phyloP scores from a whole-genome alignment of 2,329 filamentous ascomycete genomes.

The Xylariomycetidae sp. region DNA sequence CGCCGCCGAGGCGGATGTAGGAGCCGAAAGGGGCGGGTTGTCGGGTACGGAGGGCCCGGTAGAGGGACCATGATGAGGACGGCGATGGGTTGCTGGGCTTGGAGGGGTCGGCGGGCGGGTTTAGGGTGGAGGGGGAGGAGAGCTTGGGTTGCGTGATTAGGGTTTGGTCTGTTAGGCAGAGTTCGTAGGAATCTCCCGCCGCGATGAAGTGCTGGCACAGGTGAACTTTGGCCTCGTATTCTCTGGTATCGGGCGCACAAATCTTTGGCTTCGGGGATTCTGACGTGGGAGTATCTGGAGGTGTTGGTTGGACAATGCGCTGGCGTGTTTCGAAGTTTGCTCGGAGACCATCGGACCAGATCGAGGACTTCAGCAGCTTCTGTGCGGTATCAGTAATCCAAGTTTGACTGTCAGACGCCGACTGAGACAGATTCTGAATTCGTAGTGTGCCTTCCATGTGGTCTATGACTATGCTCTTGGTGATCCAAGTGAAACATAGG shows the following conservation, averaged over 20 bases:
- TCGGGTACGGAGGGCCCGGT: constrained; percentile 60
- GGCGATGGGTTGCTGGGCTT: constrained; percentile 44
- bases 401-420: constrained; percentile 26
- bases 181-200: constrained; percentile 78
- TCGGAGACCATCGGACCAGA: constrained; percentile 27
- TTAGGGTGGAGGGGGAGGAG: constrained; percentile 39
- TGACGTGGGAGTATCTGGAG: constrained; percentile 23
- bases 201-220: constrained; percentile 67
- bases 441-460: constrained; percentile 58
- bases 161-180: constrained; percentile 77
- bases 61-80: constrained; percentile 63
- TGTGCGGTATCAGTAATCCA: constrained; percentile 42
- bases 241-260: constrained; percentile 35
- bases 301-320: constrained; percentile 19
- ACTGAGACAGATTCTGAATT: constrained; percentile 60
- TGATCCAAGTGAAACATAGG: constrained; percentile 71
- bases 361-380: constrained; percentile 27
- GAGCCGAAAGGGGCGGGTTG: constrained; percentile 86
- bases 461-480: constrained; percentile 73
- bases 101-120: constrained; percentile 17
- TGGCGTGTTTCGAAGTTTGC: constrained; percentile 13
- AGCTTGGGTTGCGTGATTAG: constrained; percentile 43
- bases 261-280: constrained; percentile 23
- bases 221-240: constrained; percentile 64
- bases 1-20: constrained; percentile 65